Evolutionary conservation across 257 asterid genomes (phyloP).

Genomic region (Petunia secreta): DNA sequence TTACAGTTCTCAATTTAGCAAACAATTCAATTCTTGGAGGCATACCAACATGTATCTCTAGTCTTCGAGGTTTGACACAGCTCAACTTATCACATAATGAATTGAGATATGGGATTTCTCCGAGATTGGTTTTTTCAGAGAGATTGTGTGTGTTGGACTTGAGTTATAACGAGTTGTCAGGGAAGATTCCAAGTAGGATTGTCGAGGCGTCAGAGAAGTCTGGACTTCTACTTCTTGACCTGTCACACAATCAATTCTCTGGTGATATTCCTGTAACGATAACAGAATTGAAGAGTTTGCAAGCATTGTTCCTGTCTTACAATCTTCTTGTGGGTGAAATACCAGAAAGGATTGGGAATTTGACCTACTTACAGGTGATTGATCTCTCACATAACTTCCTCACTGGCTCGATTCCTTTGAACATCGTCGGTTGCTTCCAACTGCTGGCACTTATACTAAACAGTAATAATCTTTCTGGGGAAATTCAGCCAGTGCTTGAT

Average conservation of each 20-base stretch:
- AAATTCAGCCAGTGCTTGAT: constrained; percentile 93
- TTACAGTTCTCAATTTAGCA: constrained; percentile 68
- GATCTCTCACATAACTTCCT: constrained; percentile 78
- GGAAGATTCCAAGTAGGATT: constrained; percentile 63
- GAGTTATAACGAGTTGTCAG: constrained; percentile 78
- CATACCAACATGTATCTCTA: constrained; percentile 77
- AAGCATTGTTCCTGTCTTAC: constrained; percentile 78
- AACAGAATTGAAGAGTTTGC: constrained; percentile 80
- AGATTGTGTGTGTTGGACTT: constrained; percentile 63
- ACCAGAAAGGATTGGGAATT: constrained; percentile 84
- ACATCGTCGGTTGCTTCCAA: constrained; percentile 95
- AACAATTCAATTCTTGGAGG: constrained; percentile 82
- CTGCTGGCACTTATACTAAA: constrained; percentile 67
- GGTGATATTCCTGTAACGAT: constrained; percentile 69
- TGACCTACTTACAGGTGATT: constrained; percentile 87
- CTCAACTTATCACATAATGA: constrained; percentile 78
- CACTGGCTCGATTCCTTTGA: constrained; percentile 77
- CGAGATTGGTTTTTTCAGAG: constrained; percentile 73
- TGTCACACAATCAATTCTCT: constrained; percentile 67
- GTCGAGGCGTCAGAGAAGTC: constrained; percentile 63
- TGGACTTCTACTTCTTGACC: constrained; percentile 68
- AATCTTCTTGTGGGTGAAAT: constrained; percentile 75
- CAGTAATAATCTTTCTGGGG: constrained; percentile 86
- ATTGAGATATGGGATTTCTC: constrained; percentile 76
- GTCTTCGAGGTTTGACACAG: constrained; percentile 51